These are phyloP conservation scores for Viridothelium virens DNA, from an alignment of 495 filamentous ascomycete genomes.

Conservation along the genomic window DNA sequence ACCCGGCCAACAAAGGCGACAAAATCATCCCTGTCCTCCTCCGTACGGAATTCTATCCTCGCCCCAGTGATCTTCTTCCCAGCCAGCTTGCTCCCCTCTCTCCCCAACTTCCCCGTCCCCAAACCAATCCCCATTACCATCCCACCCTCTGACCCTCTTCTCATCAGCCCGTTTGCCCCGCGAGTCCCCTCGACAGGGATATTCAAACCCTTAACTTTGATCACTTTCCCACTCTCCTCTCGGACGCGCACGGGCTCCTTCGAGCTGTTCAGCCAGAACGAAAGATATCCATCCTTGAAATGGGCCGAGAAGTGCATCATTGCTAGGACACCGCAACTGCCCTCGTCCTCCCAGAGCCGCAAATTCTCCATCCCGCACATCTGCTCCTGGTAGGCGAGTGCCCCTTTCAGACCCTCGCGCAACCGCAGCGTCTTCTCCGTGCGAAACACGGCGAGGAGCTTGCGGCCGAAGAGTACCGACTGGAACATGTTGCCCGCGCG, in stretches of 20 bases:
- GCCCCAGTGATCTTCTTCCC: conserved; percentile 26
- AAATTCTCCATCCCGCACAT: conserved; percentile 39
- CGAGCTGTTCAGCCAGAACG: conserved; percentile 31
- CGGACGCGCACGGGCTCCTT: conserved; percentile 29
- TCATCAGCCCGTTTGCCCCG: not conserved
- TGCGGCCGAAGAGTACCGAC: conserved; percentile 35
- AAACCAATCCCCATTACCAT: not conserved
- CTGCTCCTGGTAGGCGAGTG: conserved; percentile 35
- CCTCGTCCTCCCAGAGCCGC: conserved; percentile 36
- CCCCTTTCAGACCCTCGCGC: conserved; percentile 33
- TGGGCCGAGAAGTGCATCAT: conserved; percentile 35
- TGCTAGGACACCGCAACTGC: conserved; percentile 29
- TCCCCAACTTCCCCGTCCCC: conserved; percentile 12
- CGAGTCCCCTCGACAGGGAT: conserved; percentile 26
- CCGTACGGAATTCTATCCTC: conserved; percentile 32
- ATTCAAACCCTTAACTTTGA: conserved; percentile 34
- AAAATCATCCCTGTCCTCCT: conserved; percentile 32
- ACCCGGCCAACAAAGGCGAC: conserved; percentile 26
- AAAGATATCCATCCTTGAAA: conserved; percentile 34
- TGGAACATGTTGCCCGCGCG: conserved; percentile 32
- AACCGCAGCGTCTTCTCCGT: conserved; percentile 35
- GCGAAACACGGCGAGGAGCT: conserved; percentile 30
- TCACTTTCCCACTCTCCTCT: conserved; percentile 28
- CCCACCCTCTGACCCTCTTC: not conserved
- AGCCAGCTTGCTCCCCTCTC: not conserved